Percentiles rank a stretch among this genome's conserved stretches.
Conservation (phyloP, 2,329 filamentous ascomycete species). For the Fusarium veterinarium region DNA sequence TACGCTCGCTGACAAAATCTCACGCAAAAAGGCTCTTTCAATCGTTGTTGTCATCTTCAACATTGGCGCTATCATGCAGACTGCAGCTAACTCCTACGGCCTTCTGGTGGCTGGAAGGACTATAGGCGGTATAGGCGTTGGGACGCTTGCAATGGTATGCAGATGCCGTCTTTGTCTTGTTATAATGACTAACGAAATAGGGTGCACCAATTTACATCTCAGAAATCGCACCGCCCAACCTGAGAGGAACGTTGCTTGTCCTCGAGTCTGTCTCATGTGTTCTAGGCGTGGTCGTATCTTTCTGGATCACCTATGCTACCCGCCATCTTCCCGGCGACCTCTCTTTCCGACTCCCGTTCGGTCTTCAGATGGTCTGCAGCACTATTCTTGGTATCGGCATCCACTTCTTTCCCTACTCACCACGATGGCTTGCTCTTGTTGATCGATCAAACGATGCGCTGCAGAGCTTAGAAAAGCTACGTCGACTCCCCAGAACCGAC, state of each 20-base stretch:
- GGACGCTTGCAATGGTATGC: constrained; percentile 55
- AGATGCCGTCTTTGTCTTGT: fast-evolving
- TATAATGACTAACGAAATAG: constrained; percentile 16
- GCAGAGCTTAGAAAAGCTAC: constrained; percentile 51
- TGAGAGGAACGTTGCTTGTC: constrained; percentile 60
- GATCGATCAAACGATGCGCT: constrained; percentile 55
- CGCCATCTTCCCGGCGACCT: constrained; percentile 55
- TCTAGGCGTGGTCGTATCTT: constrained; percentile 60
- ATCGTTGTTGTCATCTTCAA: constrained; percentile 42
- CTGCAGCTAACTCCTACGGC: constrained; percentile 32
- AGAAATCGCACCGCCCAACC: constrained; percentile 61
- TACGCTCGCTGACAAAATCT: constrained; percentile 38
- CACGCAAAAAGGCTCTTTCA: constrained; percentile 42
- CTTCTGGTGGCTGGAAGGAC: constrained; percentile 40
- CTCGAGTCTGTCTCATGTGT: constrained; percentile 57
- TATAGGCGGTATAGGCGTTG: constrained; percentile 58
- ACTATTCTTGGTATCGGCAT: constrained; percentile 52
- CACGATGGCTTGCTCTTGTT: constrained; percentile 57
- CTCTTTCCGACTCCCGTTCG: constrained; percentile 55
- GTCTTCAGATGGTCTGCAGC: constrained; percentile 31
- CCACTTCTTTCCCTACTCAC: constrained; percentile 60
- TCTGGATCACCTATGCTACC: constrained; percentile 66
- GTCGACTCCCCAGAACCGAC: constrained; percentile 56
- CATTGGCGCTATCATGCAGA: constrained; percentile 43
- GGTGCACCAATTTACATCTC: constrained; percentile 61